phyloP scores from a whole-genome alignment of 192 early-diverging fungal genomes.

The Mortierella alpina region DNA sequence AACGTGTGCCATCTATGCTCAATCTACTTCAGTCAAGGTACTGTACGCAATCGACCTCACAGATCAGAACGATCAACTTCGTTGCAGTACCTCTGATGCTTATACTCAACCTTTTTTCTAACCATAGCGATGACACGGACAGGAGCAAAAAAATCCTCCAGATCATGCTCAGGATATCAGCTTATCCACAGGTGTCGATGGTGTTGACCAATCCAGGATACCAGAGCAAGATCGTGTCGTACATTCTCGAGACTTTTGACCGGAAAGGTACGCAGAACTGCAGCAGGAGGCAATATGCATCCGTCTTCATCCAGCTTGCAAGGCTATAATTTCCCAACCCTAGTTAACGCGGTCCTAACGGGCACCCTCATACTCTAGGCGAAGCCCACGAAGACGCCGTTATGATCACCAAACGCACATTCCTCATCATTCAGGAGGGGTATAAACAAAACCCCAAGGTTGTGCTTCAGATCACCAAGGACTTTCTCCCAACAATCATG shows the following conservation, averaged over 20 bases:
- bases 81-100: not conserved
- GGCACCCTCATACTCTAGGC: not conserved
- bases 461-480: slow-evolving; percentile 35
- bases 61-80: not conserved
- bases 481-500: slow-evolving; percentile 38
- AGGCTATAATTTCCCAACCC: not conserved
- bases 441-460: slow-evolving; percentile 27
- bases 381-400: slow-evolving; percentile 30
- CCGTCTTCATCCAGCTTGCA: no score
- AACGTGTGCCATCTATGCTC: slow-evolving; percentile 36
- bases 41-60: no score
- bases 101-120: not conserved
- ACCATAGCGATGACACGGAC: slow-evolving; percentile 25
- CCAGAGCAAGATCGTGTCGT: slow-evolving; percentile 26
- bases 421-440: slow-evolving; percentile 37
- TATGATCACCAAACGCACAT: slow-evolving; percentile 27
- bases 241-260: slow-evolving; percentile 23
- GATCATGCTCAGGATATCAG: slow-evolving; percentile 34
- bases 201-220: slow-evolving; percentile 36
- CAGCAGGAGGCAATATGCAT: no score
- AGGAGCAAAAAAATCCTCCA: slow-evolving; percentile 39
- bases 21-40: slow-evolving; percentile 33
- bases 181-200: slow-evolving; percentile 39
- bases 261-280: slow-evolving; percentile 11
- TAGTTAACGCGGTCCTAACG: not conserved